Evolutionary conservation across 306 rosid species (phyloP), one percentile per base, ranked within the genome.

Genomic region (Senna siamea): DNA sequence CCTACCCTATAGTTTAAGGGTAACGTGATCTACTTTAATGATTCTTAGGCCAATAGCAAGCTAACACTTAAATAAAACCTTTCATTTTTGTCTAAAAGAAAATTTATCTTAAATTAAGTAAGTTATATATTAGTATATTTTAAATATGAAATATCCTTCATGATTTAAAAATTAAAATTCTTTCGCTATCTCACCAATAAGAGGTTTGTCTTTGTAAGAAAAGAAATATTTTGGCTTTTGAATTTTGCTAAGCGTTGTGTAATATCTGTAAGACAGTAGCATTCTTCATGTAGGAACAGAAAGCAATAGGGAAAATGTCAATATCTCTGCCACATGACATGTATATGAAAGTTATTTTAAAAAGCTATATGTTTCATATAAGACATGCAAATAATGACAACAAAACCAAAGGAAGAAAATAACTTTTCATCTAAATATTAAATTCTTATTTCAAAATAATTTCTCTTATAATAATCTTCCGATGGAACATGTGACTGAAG

Each of bases 341-440:
- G 60, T 35, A 18, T 62, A 38, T 28, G 13, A 44, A 34, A 57
- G 63, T 70, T 57, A 41, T 50, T 70, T 66, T 14, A 69, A 78
- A 67, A 83, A 71, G 66, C 23, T 65, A 55, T 14, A 22, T 75
- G 84, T 62, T 60, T 66, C 79, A 12, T 15, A 76, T 26, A 60
- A 75, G 79, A 71, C 78, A 26, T 13, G 62, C 83, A 79, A 66
- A 53, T 70, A 75, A 75, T 50, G 86, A 67, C 86, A 83, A 75
- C 19, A 70, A 65, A 61, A 53, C 13, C 38, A 32, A 50, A 34
- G 67, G 17, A 6, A 48, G 86, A 82, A 64, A 74, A 82, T 48
- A 72, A 82, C 77, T 54, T 70, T 73, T 67, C 81, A 40, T 17
- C 48, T 70, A 30, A 50, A 40, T 40, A 58, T 67, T 37, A 53